phyloP scores from a whole-genome alignment of 2,329 filamentous ascomycete genomes.

The Curvularia spicifera region DNA sequence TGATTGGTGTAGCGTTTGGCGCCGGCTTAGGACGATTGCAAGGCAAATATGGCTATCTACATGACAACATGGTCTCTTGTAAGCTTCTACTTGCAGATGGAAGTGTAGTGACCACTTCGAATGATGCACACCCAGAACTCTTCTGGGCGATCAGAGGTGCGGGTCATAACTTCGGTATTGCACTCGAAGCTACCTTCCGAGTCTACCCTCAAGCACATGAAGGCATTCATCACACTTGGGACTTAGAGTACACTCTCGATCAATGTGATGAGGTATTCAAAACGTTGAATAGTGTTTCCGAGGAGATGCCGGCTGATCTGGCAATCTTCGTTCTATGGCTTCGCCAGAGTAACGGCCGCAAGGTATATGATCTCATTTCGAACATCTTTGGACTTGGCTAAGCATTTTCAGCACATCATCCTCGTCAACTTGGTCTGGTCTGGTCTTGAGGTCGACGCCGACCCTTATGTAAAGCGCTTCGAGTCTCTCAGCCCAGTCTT shows the following conservation, averaged over 20 bases:
- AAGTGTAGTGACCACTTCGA: background rate
- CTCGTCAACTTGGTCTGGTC: slow-evolving; percentile 13
- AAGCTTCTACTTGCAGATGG: slow-evolving; percentile 9
- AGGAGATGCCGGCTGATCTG: slow-evolving; percentile 7
- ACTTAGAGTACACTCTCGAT: slow-evolving; percentile 10
- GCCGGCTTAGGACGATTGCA: slow-evolving; percentile 12
- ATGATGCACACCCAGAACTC: slow-evolving; percentile 1
- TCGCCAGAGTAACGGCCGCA: slow-evolving; percentile 9
- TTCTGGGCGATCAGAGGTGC: slow-evolving; percentile 10
- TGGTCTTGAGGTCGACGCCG: background rate
- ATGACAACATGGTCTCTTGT: slow-evolving; percentile 13
- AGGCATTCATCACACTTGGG: slow-evolving; percentile 12
- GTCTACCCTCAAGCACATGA: slow-evolving; percentile 9
- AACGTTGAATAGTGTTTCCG: slow-evolving; percentile 10
- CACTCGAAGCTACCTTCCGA: slow-evolving; percentile 10
- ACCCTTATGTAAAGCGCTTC: slow-evolving; percentile 8
- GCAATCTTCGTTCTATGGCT: slow-evolving; percentile 14
- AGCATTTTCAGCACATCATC: slow-evolving; percentile 4
- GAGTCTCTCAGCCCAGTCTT: slow-evolving; percentile 7
- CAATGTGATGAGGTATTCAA: slow-evolving; percentile 10
- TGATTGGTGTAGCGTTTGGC: slow-evolving; percentile 13
- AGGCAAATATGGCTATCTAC: slow-evolving; percentile 14
- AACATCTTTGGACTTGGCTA: background rate
- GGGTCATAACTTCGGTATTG: slow-evolving; percentile 11
- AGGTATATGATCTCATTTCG: background rate